Evolutionary conservation across 129 eudicot genomes (phyloP).

Genomic region (Escallonia herrerae): DNA sequence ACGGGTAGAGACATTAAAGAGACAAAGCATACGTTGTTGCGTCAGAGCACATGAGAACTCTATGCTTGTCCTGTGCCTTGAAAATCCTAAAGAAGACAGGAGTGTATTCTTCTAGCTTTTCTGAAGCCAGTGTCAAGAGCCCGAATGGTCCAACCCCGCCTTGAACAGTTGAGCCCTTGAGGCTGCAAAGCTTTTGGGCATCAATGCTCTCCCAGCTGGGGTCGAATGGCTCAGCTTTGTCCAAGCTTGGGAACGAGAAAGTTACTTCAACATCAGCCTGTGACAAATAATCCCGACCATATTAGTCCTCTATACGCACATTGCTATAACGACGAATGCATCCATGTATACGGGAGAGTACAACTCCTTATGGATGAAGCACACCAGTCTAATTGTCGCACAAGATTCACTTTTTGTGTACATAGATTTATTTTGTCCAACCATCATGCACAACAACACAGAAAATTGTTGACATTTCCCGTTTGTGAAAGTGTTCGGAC

Average conservation of each 20-base stretch:
- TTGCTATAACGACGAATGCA: too few species aligned
- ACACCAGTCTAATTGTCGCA: too few species aligned
- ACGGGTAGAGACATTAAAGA: background rate
- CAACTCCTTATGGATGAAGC: too few species aligned
- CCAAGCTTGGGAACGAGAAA: slow-evolving; percentile 24
- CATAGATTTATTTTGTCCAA: too few species aligned
- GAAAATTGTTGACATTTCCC: too few species aligned
- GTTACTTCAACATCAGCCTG: slow-evolving; percentile 44
- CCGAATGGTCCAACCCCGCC: slow-evolving; percentile 56
- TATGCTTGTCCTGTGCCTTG: slow-evolving; percentile 12
- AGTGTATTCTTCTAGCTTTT: slow-evolving; percentile 36
- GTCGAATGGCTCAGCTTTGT: slow-evolving; percentile 32
- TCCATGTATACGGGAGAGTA: too few species aligned
- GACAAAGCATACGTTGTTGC: slow-evolving; percentile 19
- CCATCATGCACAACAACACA: too few species aligned
- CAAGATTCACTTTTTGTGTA: too few species aligned
- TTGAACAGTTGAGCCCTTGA: slow-evolving; percentile 26
- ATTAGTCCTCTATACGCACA: too few species aligned
- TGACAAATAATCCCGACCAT: too few species aligned
- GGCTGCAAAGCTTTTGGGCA: slow-evolving; percentile 31
- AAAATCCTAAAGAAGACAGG: slow-evolving; percentile 41
- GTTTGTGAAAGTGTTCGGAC: background rate
- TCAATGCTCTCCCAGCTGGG: slow-evolving; percentile 27
- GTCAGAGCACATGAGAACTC: slow-evolving; percentile 49
- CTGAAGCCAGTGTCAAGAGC: slow-evolving; percentile 41